Evolutionary conservation across 768 basidiomycete species (phyloP).

Genomic region (Russula abietina): DNA sequence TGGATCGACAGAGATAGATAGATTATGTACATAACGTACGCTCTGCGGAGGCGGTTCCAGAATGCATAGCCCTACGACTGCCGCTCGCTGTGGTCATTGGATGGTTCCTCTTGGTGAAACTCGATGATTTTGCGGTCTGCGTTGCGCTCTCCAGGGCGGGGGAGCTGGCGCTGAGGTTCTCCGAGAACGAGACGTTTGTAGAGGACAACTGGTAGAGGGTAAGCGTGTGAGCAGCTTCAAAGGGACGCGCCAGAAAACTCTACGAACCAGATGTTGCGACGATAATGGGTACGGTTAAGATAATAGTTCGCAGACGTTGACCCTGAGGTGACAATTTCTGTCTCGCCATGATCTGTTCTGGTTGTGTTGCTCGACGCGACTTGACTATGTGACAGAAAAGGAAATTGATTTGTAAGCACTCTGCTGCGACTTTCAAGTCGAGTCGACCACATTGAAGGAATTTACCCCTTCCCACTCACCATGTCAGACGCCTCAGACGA

Average conservation of each 20-base stretch:
- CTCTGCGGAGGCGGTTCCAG: not conserved
- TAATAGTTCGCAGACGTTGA: constrained; percentile 45
- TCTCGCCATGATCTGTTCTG: constrained; percentile 9
- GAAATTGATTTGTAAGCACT: not conserved
- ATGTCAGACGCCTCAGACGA: constrained; percentile 45
- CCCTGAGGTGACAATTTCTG: constrained; percentile 41
- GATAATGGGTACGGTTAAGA: constrained; percentile 59
- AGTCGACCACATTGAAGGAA: constrained; percentile 6
- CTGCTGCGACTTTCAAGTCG: too few relatives aligned
- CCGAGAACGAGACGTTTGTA: constrained; percentile 58
- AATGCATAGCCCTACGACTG: not conserved
- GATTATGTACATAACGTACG: constrained; percentile 7
- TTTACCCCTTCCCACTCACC: constrained; percentile 21
- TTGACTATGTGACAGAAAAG: not conserved
- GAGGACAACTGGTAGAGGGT: constrained; percentile 45
- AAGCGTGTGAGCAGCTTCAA: constrained; percentile 7
- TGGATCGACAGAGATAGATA: not conserved
- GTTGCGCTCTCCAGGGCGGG: constrained; percentile 25
- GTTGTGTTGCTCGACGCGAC: too few relatives aligned
- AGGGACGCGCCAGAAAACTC: constrained; percentile 4
- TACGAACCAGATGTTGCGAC: constrained; percentile 56
- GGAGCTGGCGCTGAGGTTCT: constrained; percentile 41
- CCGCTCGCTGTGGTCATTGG: constrained; percentile 1
- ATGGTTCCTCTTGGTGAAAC: constrained; percentile 20
- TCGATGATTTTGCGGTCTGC: constrained; percentile 21